Conservation (phyloP, 129 eudicot species). For the Sambucus nigra region DNA sequence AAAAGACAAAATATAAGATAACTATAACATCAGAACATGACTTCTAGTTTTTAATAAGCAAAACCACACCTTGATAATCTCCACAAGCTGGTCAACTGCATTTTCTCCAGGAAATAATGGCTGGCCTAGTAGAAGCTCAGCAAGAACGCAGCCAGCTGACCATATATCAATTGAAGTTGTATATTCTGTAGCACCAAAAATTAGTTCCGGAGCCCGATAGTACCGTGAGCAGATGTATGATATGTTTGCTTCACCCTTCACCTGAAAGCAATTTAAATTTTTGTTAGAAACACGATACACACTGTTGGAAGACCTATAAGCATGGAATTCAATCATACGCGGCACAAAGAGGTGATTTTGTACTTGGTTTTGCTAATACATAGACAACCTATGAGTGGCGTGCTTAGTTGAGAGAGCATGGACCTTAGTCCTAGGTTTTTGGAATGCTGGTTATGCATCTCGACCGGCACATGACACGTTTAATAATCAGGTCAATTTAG, state of each 20-base stretch:
- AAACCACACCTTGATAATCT: slow-evolving; percentile 74
- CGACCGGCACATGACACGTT: too few relatives aligned
- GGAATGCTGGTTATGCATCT: too few relatives aligned
- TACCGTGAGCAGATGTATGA: slow-evolving; percentile 90
- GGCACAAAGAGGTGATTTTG: too few relatives aligned
- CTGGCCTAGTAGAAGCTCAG: slow-evolving; percentile 97
- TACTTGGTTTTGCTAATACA: too few relatives aligned
- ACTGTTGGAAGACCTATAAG: too few relatives aligned
- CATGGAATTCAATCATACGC: too few relatives aligned
- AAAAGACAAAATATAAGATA: slow-evolving; percentile 15
- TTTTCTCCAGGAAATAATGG: slow-evolving; percentile 96
- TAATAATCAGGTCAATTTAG: too few relatives aligned
- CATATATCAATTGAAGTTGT: slow-evolving; percentile 85
- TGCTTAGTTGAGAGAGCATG: too few relatives aligned
- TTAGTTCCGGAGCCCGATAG: slow-evolving; percentile 95
- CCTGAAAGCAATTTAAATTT: slow-evolving; percentile 28
- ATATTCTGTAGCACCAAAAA: slow-evolving; percentile 91
- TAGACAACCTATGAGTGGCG: too few relatives aligned
- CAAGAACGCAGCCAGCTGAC: slow-evolving; percentile 98
- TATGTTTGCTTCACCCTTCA: slow-evolving; percentile 85
- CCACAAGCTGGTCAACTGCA: slow-evolving; percentile 96
- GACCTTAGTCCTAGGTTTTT: too few relatives aligned
- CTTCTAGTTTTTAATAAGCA: background rate
- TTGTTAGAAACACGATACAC: background rate
- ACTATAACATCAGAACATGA: slow-evolving; percentile 6